Percentiles rank a stretch among this genome's conserved stretches.
phyloP scores from a whole-genome alignment of 2,329 filamentous ascomycete species.

The Neofusicoccum kwambonambiense region DNA sequence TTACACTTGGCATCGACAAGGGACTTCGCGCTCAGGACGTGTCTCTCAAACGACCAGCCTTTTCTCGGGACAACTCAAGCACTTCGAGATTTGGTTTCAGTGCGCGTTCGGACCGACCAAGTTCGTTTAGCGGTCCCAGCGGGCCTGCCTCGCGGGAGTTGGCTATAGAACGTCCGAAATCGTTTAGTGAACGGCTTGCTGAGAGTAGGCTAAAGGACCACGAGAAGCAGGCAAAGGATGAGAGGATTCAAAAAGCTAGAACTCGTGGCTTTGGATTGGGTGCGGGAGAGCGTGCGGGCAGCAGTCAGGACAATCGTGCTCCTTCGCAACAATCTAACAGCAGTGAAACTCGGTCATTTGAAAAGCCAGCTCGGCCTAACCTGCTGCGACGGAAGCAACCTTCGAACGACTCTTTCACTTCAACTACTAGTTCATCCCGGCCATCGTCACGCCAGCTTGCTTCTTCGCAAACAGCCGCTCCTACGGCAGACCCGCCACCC shows the following conservation, averaged over 20 bases:
- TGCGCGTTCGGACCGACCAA: constrained; percentile 7
- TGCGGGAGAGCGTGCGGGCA: constrained; percentile 17
- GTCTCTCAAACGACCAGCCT: constrained; percentile 73
- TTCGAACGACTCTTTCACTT: not conserved
- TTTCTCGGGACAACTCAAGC: not conserved
- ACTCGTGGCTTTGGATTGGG: constrained; percentile 40
- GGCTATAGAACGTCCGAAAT: constrained; percentile 40
- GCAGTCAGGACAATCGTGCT: constrained; percentile 19
- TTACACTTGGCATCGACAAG: constrained; percentile 86
- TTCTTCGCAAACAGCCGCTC: not conserved
- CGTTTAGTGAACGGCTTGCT: constrained; percentile 84
- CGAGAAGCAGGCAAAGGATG: constrained; percentile 44
- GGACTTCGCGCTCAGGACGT: constrained; percentile 77
- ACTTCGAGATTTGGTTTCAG: not conserved
- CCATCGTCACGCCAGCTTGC: constrained; percentile 1
- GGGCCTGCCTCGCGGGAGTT: not conserved
- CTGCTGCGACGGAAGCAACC: not conserved
- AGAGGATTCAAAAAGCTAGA: constrained; percentile 43
- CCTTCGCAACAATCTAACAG: constrained; percentile 14
- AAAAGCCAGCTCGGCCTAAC: not conserved
- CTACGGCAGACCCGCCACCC: not conserved
- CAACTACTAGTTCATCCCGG: not conserved
- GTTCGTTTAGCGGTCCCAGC: constrained; percentile 3
- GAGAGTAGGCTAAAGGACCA: constrained; percentile 55
- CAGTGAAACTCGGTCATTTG: not conserved